phyloP scores from a whole-genome alignment of 2,329 filamentous ascomycete genomes.

The Venturia pyrina region DNA sequence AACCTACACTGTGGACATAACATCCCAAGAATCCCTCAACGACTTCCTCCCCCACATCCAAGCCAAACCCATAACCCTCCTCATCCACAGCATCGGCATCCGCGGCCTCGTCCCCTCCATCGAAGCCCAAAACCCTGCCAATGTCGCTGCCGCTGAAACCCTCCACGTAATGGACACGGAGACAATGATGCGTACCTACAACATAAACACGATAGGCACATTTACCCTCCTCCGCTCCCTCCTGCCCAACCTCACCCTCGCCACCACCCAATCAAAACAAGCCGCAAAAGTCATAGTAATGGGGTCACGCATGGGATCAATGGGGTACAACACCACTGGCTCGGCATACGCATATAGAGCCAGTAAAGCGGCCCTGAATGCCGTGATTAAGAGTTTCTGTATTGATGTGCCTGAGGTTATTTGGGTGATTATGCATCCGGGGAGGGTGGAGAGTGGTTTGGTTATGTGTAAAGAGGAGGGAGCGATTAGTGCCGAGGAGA shows the following conservation, averaged over 20 bases:
- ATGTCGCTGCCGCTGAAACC: slow-evolving; percentile 33
- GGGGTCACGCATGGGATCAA: slow-evolving; percentile 35
- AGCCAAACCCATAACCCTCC: slow-evolving; percentile 23
- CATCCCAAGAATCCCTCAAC: slow-evolving; percentile 18
- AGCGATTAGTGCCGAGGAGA: slow-evolving; percentile 32
- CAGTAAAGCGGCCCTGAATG: slow-evolving; percentile 37
- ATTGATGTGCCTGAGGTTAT: slow-evolving; percentile 33
- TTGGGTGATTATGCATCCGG: slow-evolving; percentile 36
- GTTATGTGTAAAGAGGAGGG: slow-evolving; percentile 36
- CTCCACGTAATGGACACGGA: slow-evolving; percentile 28
- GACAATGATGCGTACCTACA: slow-evolving; percentile 30
- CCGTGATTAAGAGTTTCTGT: slow-evolving; percentile 33
- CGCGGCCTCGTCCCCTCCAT: slow-evolving; percentile 31
- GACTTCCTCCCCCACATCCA: slow-evolving; percentile 16
- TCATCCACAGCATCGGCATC: slow-evolving; percentile 36
- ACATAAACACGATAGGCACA: slow-evolving; percentile 33
- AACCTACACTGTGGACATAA: slow-evolving; percentile 19
- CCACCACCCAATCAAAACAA: not conserved
- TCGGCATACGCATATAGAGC: slow-evolving; percentile 38
- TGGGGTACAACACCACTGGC: slow-evolving; percentile 30
- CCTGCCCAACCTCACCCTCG: slow-evolving; percentile 23
- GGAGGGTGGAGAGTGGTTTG: slow-evolving; percentile 35
- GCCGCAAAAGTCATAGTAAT: slow-evolving; percentile 31
- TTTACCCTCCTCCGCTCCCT: slow-evolving; percentile 31
- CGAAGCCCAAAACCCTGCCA: slow-evolving; percentile 18